These are phyloP conservation scores for Mycosphaerella arachidis DNA, from an alignment of 2,329 filamentous ascomycete species.

Conservation along the genomic window DNA sequence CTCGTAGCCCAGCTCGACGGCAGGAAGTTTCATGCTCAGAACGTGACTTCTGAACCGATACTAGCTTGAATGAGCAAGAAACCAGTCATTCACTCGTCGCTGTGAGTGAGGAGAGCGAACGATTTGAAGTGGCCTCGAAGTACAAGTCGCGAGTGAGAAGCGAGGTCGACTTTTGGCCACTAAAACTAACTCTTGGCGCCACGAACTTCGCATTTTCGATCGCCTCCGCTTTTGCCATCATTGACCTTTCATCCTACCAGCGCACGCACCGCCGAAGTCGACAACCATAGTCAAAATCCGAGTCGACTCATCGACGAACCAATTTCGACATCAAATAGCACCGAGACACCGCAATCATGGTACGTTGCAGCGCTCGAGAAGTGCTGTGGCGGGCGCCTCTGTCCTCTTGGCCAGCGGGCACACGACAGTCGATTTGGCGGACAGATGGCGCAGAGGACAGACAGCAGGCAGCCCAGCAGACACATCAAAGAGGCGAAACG, in stretches of 20 bases:
- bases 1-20: not conserved
- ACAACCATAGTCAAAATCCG: conserved; percentile 7
- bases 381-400: conserved; percentile 14
- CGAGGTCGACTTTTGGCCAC: no score
- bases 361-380: conserved; percentile 19
- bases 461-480: conserved; percentile 1
- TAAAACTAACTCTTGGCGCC: not conserved
- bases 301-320: conserved; percentile 9
- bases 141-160: not conserved
- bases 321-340: conserved; percentile 13
- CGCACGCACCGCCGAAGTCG: conserved; percentile 20
- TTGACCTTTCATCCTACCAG: not conserved
- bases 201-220: not conserved
- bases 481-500: not conserved
- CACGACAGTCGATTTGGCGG: conserved; percentile 21
- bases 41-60: not conserved
- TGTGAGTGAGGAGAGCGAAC: no score
- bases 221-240: not conserved
- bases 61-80: not conserved
- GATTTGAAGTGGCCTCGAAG: not conserved
- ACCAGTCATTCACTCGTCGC: not conserved
- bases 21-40: not conserved
- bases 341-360: conserved; percentile 29
- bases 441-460: conserved; percentile 3
- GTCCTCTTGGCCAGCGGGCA: conserved; percentile 16